Evolutionary conservation across 2,329 filamentous ascomycete species (phyloP), one percentile per base, ranked within the genome.

Genomic region (Fusarium haematococcum): DNA sequence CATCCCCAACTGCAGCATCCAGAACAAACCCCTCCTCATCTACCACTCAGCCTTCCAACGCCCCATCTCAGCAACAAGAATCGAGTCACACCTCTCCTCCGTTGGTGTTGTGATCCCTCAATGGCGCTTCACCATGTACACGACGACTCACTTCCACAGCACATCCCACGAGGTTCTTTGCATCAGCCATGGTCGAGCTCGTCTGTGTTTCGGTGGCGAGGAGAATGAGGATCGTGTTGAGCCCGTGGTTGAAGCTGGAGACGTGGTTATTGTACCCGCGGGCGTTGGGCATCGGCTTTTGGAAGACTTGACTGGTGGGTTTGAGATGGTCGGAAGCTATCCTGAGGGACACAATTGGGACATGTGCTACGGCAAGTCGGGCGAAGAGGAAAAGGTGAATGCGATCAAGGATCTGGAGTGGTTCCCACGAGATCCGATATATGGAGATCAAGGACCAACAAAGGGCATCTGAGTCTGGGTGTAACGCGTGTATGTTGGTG

Each of bases 81-180:
- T 93, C 57, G 89, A 92, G 77, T 78, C 84, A 0, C 91, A 91
- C 71, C 85, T 94, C 7, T 78, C 79, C 8, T 77, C 80, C 5
- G 79, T 89, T 18, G 87, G 86, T 9, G 88, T 90, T 37, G 91
- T 92, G 4, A 78, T 77, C 2, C 91, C 92, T 0, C 89, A 92
- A 78, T 93, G 91, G 92, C 86, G 89, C 30, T 93, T 91, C 81
- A 90, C 90, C 18, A 94, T 94, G 91, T 94, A 92, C 80, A 81
- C 80, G 39, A 88, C 86, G 7, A 90, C 88, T 1, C 92, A 94
- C 81, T 94, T 92, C 80, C 92, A 94, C 82, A 90, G 86, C 75
- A 93, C 88, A 0, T 87, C 89, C 0, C 91, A 94, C 79, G 91
- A 94, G 82, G 88, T 93, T 4, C 86, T 94, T 3, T 89, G 86